Evolutionary conservation across 1,139 yeast genomes (phyloP).

Genomic region (Petasospora fabianii): DNA sequence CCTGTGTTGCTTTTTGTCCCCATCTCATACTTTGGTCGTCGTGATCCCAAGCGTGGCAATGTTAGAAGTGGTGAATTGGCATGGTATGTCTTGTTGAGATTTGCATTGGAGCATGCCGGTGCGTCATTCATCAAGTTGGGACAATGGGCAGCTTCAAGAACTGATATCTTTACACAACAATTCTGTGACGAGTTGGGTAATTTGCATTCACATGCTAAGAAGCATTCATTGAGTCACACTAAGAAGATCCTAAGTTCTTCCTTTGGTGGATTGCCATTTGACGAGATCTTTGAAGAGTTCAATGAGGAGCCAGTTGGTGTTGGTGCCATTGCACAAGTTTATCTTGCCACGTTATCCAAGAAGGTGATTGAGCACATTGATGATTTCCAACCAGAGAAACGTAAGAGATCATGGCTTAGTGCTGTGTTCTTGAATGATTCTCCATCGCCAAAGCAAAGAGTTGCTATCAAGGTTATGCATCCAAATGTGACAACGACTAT

Average conservation of each 20-base stretch:
- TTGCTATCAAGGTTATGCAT: slow-evolving; percentile 89
- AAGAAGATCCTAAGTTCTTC: slow-evolving; percentile 54
- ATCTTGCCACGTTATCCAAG: slow-evolving; percentile 62
- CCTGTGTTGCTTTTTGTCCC: slow-evolving; percentile 72
- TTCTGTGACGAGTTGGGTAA: slow-evolving; percentile 75
- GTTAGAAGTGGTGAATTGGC: slow-evolving; percentile 56
- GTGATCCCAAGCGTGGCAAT: slow-evolving; percentile 32
- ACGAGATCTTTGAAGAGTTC: slow-evolving; percentile 81
- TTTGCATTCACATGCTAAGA: slow-evolving; percentile 77
- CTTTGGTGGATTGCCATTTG: slow-evolving; percentile 56
- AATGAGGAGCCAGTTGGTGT: slow-evolving; percentile 78
- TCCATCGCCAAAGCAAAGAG: slow-evolving; percentile 48
- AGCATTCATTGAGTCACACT: slow-evolving; percentile 67
- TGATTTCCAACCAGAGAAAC: slow-evolving; percentile 17
- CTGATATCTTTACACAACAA: slow-evolving; percentile 82
- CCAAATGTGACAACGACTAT: slow-evolving; percentile 76
- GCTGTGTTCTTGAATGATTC: slow-evolving; percentile 13
- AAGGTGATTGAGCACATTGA: slow-evolving; percentile 39
- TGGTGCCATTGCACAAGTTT: slow-evolving; percentile 97
- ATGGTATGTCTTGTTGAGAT: slow-evolving; percentile 69
- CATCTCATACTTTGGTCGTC: slow-evolving; percentile 65
- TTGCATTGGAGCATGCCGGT: slow-evolving; percentile 80
- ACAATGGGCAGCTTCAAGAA: slow-evolving; percentile 99
- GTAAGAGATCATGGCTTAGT: slow-evolving; percentile 13
- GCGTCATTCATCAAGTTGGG: slow-evolving; percentile 94